Percentiles rank a stretch among this genome's conserved stretches.
Conservation (phyloP, 176 grass and related monocot genomes). For the Paspalum vaginatum region DNA sequence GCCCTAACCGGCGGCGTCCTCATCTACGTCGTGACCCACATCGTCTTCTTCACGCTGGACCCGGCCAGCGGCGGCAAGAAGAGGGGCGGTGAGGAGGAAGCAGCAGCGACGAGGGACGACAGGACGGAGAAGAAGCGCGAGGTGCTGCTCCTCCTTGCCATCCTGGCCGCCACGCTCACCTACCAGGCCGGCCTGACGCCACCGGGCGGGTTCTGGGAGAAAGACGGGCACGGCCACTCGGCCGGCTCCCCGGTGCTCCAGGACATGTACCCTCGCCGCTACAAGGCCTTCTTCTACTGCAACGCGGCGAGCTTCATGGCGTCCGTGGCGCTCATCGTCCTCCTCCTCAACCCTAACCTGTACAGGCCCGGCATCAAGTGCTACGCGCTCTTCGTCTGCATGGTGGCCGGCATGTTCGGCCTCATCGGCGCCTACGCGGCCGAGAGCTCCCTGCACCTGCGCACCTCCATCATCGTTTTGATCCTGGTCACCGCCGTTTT, state of each 20-base stretch:
- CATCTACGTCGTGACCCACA: neutral
- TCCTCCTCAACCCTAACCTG: no score
- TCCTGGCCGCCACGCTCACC: constrained; percentile 10
- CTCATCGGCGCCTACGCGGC: constrained; percentile 15
- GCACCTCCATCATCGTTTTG: neutral
- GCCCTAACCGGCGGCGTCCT: neutral
- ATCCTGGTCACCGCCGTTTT: neutral
- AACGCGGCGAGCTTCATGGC: no score
- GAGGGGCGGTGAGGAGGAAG: neutral
- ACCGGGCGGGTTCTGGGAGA: constrained; percentile 22
- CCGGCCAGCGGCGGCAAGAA: no score
- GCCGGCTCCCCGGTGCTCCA: neutral
- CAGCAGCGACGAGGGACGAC: no score
- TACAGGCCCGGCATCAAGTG: no score
- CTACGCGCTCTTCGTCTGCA: no score
- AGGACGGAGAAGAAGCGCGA: neutral
- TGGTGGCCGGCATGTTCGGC: neutral
- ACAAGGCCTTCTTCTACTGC: no score
- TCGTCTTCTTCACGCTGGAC: neutral
- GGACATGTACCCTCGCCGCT: no score
- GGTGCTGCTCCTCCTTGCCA: constrained; percentile 18
- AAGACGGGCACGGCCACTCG: neutral
- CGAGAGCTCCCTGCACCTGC: neutral
- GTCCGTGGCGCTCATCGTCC: no score
- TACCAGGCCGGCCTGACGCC: constrained; percentile 44